Evolutionary conservation across 805 yeast genomes (phyloP), one percentile per base, ranked within the genome.

Genomic region (Metschnikowia lunata): DNA sequence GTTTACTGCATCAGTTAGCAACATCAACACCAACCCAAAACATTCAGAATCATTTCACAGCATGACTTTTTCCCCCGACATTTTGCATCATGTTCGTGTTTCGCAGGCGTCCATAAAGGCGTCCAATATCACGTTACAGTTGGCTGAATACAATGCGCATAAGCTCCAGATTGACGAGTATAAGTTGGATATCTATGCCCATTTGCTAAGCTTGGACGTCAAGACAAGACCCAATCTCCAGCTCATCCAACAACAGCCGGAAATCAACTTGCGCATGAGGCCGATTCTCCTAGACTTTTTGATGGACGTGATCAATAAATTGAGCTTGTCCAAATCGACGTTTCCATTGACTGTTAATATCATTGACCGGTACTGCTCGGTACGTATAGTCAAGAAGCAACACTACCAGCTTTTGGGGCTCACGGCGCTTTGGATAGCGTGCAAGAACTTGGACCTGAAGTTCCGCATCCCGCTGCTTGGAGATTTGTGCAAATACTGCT

Each of bases 401-500:
- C 75, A 71, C 54, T 71, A 69, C 55, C 75, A 71, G 48, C 61
- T 71, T 36, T 60, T 71, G 48, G 75, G 75, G 4, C 61, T 70
- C 45, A 69, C 75, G 8, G 64, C 69, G 39, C 62, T 71, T 40
- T 71, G 75, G 75, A 67, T 70, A 37, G 61, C 69, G 36, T 68
- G 73, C 58, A 71, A 71, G 54, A 67, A 73, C 67, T 59, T 71
- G 55, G 82, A 78, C 55, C 67, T 74, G 49, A 78, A 78, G 63
- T 76, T 76, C 52, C 79, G 79, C 57, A 76, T 81, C 33, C 83
- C 84, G 8, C 66, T 75, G 15, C 62, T 80, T 43, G 69, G 70
- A 40, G 76, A 74, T 50, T 64, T 81, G 40, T 68, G 76, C 54
- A 75, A 74, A 45, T 69, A 79, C 61, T 79, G 84, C 60, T 78